Evolutionary conservation across 140 eudicot genomes (phyloP), one percentile per base, ranked within the genome.

Genomic region (Ambrosia hybrid): DNA sequence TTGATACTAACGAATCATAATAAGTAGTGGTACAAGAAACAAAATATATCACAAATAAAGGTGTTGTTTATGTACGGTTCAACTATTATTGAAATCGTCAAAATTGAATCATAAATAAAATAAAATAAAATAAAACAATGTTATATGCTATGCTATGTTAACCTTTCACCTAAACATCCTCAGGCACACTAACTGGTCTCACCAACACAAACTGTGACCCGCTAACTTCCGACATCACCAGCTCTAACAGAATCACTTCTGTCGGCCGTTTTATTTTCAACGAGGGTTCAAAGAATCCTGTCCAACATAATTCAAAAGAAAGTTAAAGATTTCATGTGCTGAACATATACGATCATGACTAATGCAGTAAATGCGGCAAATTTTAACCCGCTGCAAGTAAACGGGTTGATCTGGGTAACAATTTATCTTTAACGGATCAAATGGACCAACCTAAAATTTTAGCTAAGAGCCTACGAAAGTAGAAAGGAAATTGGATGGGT

Each of bases 271-370:
- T 73, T 70, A 86, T 79, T 81, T 83, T 85, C 78, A 80, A 69
- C 0, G 87, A 89, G 13, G 91, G 93, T 69, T 86, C 96, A 39
- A 88, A 45, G 13, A 94, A 77, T 58, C 97, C 99, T 94, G 88
- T 76, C 26, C 60, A 9, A 62, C 49, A 71, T 38, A 51, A 10
- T 9, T 30, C 39, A 68, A 38, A 76, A 16, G 21, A 7, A 65
- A 67, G 46, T 58, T 56, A 73, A 55, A n/a, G 46, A 34, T 33
- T 30, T 13, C 5, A 71, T 9, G n/a, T 4, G 16, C 7, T 7
- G n/a, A 78, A 56, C 11, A 74, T 68, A 70, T 56, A 67, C 17
- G 55, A 63, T 8, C 0, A 63, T 8, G 1, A 45, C 12, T 0
- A 4, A 6, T 4, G 48, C 6, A 34, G 6, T 21, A 10, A 34